Base-by-base conservation (phyloP, 805 yeast genomes). In the Wickerhamiella allomyrinae region DNA sequence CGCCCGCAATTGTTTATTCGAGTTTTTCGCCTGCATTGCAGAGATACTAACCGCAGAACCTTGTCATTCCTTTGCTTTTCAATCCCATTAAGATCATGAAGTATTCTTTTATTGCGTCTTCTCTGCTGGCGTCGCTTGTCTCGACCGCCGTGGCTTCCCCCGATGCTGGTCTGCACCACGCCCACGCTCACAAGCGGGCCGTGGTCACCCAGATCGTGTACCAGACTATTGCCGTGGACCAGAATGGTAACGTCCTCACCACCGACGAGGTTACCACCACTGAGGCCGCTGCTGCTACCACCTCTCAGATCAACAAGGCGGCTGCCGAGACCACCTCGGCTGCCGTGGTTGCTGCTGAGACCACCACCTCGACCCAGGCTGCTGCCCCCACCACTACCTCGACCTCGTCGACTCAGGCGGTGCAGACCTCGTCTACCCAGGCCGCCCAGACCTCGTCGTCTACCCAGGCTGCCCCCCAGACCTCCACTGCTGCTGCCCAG, bases 161-260 rank as follows among this genome's bases (percentile, higher is more conserved):
- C 14, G 63, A 68, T 71, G 47, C 56, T 65, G 17, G 7, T 11
- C 54, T 61, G 69, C 44, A 63, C 67, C 54, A 59, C 55, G 82
- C 76, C 63, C 48, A 57, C 66, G 54, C 61, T 69, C 80, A 77
- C 65, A 61, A 62, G 58, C 65, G 69, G 41, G 69, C 65, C 37
- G 45, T 65, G 44, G 62, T 67, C 44, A 60, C 70, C 39, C 60
- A 64, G 53, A 67, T 65, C 57, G 66, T 64, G 39, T 72, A 74
- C 51, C 61, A 65, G 46, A 68, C 74, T 37, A 58, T 66, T 39
- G 57, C 62, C 25, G 67, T 64, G 37, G 66, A 64, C 51, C 61
- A 54, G 44, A 45, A 57, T 41, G 69, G 69, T 35, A 48, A 59
- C 49, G 54, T 59, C 42, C 49, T 63, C 48, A 43, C 53, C 31